These are phyloP conservation scores for Pleurotus sapidus DNA, from an alignment of 768 basidiomycete species.

Conservation along the genomic window DNA sequence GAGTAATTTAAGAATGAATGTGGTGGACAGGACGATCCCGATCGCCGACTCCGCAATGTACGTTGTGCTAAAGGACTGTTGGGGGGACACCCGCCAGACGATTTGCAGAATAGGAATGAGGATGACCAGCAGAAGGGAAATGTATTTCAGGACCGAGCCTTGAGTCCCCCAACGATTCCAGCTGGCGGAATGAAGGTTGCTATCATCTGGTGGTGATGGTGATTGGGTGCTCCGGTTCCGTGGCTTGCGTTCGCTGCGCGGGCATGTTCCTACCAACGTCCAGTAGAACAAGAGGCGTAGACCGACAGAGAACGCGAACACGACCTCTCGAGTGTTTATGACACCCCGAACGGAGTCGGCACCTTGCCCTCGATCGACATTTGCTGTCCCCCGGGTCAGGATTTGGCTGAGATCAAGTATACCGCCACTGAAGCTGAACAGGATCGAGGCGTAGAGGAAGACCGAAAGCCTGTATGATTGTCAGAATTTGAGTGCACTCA, in stretches of 20 bases:
- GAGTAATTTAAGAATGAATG: constrained; percentile 63
- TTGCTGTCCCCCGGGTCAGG: constrained; percentile 34
- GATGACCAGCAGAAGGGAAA: constrained; percentile 41
- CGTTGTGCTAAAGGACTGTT: constrained; percentile 35
- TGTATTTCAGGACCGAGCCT: constrained; percentile 52
- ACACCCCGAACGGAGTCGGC: constrained; percentile 30
- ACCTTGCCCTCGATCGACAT: constrained; percentile 19
- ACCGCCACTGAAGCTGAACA: constrained; percentile 60
- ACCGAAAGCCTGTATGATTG: constrained; percentile 33
- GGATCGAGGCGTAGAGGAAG: constrained; percentile 54
- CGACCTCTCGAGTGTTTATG: constrained; percentile 54
- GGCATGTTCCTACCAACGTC: constrained; percentile 58
- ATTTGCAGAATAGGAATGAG: constrained; percentile 56
- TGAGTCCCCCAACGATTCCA: constrained; percentile 65
- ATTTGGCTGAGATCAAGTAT: constrained; percentile 61
- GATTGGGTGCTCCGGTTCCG: constrained; percentile 1
- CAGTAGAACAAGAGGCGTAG: constrained; percentile 68
- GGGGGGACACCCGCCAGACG: constrained; percentile 52
- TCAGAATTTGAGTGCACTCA: background rate
- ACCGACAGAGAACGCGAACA: constrained; percentile 54
- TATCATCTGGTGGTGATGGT: constrained; percentile 16
- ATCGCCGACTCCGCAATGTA: constrained; percentile 59
- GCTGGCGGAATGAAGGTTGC: constrained; percentile 47
- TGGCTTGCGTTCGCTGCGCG: constrained; percentile 36
- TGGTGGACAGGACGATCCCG: constrained; percentile 52